Base-by-base conservation (phyloP, 495 filamentous ascomycete genomes). In the Poronia punctata region DNA sequence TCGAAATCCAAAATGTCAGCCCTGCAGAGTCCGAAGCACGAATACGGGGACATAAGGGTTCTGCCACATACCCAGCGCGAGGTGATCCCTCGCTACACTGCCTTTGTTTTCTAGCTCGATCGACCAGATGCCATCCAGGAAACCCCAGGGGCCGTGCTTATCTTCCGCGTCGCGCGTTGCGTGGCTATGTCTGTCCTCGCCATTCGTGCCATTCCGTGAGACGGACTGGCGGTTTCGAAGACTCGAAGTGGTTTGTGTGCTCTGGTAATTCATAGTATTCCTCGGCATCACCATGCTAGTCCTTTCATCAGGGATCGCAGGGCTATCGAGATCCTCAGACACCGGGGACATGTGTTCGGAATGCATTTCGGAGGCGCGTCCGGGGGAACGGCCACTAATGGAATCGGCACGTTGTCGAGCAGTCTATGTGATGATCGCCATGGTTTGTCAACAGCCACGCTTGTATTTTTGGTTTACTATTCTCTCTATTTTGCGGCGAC, bases 91-190 rank as follows among this genome's bases (percentile, higher is more conserved):
- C 29, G 92, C 92, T 15, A 95, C 88, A 60, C 85, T 90, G 11
- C 90, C 93, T 59, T 96, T 96, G 52, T 97, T 98, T 57, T 98
- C 92, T 30, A 98, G 63, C 57, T 96, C 90, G 33, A 98, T 72
- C 30, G 78, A 82, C 38, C 84, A 86, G 50, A 90, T 85, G 46
- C 82, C 84, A 16, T 78, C 74, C 24, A 85, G 53, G 5, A 73
- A 43, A 23, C 56, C 28, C 50, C 57, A 61, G 26, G 38, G 5
- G 17, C 23, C 43, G 29, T 31, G 23, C 38, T 40, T 8, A 23
- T 39, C 22, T 40, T 43, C 25, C 41, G 40, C 23, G 20, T 37
- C 25, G 18, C 17, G 32, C 22, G 16, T n/a, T n/a, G n/a, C n/a
- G n/a, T n/a, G n/a, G n/a, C n/a, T n/a, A n/a, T n/a, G n/a, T n/a